Evolutionary conservation across 208 protist species (phyloP).

Genomic region (Wallacemonas sp.): DNA sequence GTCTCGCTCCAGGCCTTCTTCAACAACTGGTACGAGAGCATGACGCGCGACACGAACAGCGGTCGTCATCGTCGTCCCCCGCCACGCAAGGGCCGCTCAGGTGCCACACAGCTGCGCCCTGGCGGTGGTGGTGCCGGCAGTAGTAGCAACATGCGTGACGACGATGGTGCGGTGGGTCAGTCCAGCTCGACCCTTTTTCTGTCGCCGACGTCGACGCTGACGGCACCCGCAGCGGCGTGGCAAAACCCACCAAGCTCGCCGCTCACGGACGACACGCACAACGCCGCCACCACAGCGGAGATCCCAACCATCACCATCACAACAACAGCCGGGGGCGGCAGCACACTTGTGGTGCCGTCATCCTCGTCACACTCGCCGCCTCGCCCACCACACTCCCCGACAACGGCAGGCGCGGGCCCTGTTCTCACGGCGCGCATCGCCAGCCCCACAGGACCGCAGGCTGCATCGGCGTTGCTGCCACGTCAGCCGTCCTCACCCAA

Average conservation of each 20-base stretch:
- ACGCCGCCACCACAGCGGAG: no score
- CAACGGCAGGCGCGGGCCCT: no score
- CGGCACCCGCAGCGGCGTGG: no score
- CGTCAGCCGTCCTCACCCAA: background rate
- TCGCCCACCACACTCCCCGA: no score
- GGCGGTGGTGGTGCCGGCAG: background rate
- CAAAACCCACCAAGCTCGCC: no score
- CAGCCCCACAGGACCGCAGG: background rate
- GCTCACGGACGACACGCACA: no score
- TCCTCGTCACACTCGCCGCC: no score
- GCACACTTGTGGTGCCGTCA: no score
- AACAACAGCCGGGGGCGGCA: no score
- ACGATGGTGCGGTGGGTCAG: no score
- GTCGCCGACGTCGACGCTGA: background rate
- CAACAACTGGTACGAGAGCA: constrained; percentile 40
- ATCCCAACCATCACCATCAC: background rate
- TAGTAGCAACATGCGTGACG: no score
- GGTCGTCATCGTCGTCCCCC: background rate
- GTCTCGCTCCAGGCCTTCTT: constrained; percentile 68
- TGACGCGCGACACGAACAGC: constrained; percentile 16
- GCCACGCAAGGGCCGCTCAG: background rate
- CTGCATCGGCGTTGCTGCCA: background rate
- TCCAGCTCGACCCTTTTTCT: background rate
- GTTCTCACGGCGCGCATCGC: no score
- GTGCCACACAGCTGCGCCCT: background rate